Base-by-base conservation (phyloP, 352 stramenopile species). In the Thraustochytrium sp. region DNA sequence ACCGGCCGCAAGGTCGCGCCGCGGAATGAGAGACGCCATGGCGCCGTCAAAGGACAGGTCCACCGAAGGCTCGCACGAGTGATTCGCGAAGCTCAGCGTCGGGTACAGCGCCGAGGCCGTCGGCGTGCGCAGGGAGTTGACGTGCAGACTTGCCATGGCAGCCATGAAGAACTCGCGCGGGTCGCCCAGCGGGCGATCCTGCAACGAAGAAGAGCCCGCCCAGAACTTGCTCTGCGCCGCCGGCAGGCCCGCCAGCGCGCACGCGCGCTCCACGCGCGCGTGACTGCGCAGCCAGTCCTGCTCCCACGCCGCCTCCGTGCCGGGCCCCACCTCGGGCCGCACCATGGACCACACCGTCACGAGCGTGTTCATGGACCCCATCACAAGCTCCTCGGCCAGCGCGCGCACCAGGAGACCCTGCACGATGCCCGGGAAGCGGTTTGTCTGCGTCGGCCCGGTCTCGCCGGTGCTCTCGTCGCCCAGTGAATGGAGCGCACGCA, bases 61-160 rank as follows among this genome's bases (percentile, higher is more conserved):
- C 8, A 55, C 42, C 9, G 13, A 38, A 29, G 65, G 65, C n/a
- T 77, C 49, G 2, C 65, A 77, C 21, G 65, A 77, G n/a, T 77
- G 65, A 34, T 77, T 77, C 11, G 49, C 65, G 31, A 77, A 77
- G 29, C 42, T 44, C 23, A 77, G 65, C 40, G 40, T 62, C 18
- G 40, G 40, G 42, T 77, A 77, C 11, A 77, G 49, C 34, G 42
- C 42, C 11, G 65, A 77, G 37, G 29, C 13, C 23, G 23, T 36
- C 1, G 65, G 65, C 11, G 13, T 18, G 8, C 49, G 29, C 13
- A 77, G 8, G 11, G 65, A 77, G 42, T 77, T 77, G 23, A 77
- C 34, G 31, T 77, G 65, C 23, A 77, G 23, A 38, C 18, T 13
- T 11, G 42, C 36, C 65, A 77, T 55, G 42, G 13, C 38, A 13